Evolutionary conservation across 805 yeast genomes (phyloP).

Genomic region (Schwanniomyces sp.): DNA sequence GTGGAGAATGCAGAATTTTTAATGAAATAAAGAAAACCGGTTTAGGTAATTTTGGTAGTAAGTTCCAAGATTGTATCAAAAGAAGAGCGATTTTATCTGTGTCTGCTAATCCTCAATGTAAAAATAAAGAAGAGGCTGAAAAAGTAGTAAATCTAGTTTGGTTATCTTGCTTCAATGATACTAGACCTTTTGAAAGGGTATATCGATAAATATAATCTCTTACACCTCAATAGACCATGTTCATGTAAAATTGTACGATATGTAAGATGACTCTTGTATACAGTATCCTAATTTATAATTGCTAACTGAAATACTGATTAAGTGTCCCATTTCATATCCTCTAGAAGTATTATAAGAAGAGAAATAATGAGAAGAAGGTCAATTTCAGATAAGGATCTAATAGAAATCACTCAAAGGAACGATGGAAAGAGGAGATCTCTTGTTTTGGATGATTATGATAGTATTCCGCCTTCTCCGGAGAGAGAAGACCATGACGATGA

Average conservation of each 20-base stretch:
- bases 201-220: conserved; percentile 43
- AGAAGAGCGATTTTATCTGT: conserved; percentile 88
- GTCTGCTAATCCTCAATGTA: conserved; percentile 81
- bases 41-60: conserved; percentile 58
- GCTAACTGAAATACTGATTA: not conserved
- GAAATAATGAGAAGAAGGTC: not conserved
- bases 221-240: not conserved
- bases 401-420: conserved; percentile 15
- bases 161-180: conserved; percentile 90
- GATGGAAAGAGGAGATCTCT: conserved; percentile 16
- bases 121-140: conserved; percentile 69
- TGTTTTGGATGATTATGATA: conserved; percentile 16
- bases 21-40: conserved; percentile 70
- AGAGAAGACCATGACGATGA: not conserved
- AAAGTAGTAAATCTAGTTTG: conserved; percentile 83
- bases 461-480: not conserved
- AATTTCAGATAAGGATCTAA: conserved; percentile 13
- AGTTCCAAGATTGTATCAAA: conserved; percentile 88
- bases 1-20: conserved; percentile 93
- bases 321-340: not conserved
- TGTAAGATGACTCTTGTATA: too few species aligned
- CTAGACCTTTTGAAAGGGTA: conserved; percentile 93
- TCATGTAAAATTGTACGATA: too few species aligned
- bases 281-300: not conserved
- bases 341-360: not conserved